Base-by-base conservation (phyloP, 2,329 filamentous ascomycete species). In the Dactylellina sp. region DNA sequence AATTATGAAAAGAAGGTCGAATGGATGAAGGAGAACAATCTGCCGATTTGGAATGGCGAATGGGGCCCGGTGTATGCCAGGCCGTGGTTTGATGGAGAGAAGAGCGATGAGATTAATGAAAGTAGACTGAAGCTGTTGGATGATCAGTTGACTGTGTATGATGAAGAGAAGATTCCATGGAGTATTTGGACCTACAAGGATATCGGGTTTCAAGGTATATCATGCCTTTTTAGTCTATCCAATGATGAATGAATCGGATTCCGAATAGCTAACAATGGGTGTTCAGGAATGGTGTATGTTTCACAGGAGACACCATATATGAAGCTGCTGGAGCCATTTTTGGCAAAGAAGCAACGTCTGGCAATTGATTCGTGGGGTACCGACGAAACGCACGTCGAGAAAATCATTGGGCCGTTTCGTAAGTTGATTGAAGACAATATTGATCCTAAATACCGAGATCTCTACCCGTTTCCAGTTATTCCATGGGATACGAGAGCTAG, bases 121-220 rank as follows among this genome's bases (percentile, higher is more conserved):
- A 80, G 82, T 47, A 80, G 84, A 2, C 84, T 84, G 76, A 81
- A 82, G 25, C 79, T 86, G 35, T 80, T 85, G 2, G 81, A 82
- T 11, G 81, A 82, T 14, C 84, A 85, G 77, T 79, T 87, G 28
- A 79, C 80, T 9, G 84, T 87, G 44, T 87, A 87, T 77, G 83
- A 84, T 59, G 83, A 84, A 78, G 79, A 84, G 68, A 79, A 82
- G 53, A 85, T 85, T 37, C 81, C 82, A 60, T 89, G 87, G 87
- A 84, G 81, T 12, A 89, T 89, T 77, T 87, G 86, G 85, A 79
- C 86, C 0, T 87, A 86, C 79, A 87, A 87, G 78, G 85, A 87
- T 68, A 83, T 87, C 40, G 85, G 85, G 0, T 82, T 85, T 47
- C 85, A 87, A 78, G 86, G 85, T 76, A 60, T 18, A 56, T 24